These are phyloP conservation scores for Ailanthus altissimus DNA, from an alignment of 345 rosid genomes.

Conservation along the genomic window DNA sequence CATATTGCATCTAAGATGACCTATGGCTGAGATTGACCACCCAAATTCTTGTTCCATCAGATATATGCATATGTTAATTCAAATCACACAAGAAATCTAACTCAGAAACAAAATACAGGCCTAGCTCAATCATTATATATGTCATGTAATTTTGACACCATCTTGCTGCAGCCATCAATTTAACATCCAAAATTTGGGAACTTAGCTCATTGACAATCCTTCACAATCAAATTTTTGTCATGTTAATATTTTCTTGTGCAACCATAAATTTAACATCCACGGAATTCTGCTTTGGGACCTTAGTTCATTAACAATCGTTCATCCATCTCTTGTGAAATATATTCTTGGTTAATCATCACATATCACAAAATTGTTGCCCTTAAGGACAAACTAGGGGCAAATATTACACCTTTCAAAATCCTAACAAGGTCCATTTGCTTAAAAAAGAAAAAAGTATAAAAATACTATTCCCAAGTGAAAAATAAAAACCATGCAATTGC, in stretches of 20 bases:
- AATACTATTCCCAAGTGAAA: background rate
- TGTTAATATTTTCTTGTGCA: background rate
- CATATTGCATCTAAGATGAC: background rate
- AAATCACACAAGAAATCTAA: background rate
- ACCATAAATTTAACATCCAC: background rate
- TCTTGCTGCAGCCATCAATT: background rate
- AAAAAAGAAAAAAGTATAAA: background rate
- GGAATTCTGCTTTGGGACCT: background rate
- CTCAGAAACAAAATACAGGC: background rate
- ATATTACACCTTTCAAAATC: background rate
- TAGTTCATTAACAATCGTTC: background rate
- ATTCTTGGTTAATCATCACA: background rate
- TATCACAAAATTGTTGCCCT: background rate
- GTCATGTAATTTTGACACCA: too few species aligned
- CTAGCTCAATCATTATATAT: background rate
- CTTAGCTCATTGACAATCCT: background rate
- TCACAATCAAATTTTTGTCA: background rate
- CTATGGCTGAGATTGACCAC: background rate
- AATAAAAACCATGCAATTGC: background rate
- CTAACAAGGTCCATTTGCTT: background rate
- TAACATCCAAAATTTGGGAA: background rate
- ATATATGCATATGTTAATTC: background rate
- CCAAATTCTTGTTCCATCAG: background rate
- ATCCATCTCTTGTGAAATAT: background rate
- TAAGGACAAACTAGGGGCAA: background rate